Evolutionary conservation across 2,329 filamentous ascomycete species (phyloP), one percentile per base, ranked within the genome.

Genomic region (Colletotrichum eleusines): DNA sequence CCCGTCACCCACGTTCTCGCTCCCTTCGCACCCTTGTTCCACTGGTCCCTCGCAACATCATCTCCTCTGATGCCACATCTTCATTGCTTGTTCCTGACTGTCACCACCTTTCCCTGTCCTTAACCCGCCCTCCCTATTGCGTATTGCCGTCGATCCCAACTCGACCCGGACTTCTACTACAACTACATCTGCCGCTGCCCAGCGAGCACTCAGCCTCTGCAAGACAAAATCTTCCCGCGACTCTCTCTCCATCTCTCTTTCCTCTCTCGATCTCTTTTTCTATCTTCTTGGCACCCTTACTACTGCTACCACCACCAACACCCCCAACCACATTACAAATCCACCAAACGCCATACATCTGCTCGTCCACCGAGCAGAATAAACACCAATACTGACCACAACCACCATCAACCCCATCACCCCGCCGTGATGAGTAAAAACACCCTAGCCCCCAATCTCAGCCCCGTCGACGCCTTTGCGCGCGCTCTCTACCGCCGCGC

Each of bases 401-500:
- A 67, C 63, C 33, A 60, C 26, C 20, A 60, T 35, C 48, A 9
- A 35, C 38, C n/a, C 61, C 62, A 50, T 50, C 67, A 59, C 72
- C 54, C 59, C 64, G 44, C 74, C 70, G 71, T 72, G 68, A 81
- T 82, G 78, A 78, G 73, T 66, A 72, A 74, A 63, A 73, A 71
- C 73, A 75, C 75, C 28, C 75, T 78, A 70, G 77, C 82, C 68
- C 79, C 82, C 67, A 82, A 85, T 74, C 86, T 90, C 78, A 86
- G 89, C 76, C 83, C 83, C 59, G 82, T 88, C 75, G 87, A 88
- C 77, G 83, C 83, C 69, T 86, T 87, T 74, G 87, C 88, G 57
- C 84, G 85, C 57, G 83, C 84, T 59, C 82, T 90, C 20, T 89
- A 87, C 76, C 83, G 86, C 63, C 86, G 87, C 70, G 84, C 85